These are phyloP conservation scores for Babesia sp. DNA, from an alignment of 169 alveolate species.

Conservation along the genomic window DNA sequence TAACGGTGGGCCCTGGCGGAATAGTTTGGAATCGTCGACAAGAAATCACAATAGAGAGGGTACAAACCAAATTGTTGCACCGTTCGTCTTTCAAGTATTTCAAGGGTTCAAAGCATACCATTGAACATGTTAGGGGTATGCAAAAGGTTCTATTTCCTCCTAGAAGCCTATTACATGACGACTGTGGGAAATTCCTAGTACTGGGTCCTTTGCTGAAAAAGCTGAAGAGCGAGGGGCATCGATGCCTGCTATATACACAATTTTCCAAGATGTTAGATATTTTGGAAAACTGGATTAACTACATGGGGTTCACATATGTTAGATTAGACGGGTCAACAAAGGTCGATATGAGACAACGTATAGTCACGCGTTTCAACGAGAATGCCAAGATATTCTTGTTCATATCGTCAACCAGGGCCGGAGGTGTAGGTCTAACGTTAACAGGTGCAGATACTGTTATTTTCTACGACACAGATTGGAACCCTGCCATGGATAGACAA, in stretches of 20 bases:
- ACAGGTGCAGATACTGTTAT: slow-evolving; percentile 98
- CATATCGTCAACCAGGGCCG: slow-evolving; percentile 97
- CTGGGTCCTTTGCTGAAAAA: slow-evolving; percentile 83
- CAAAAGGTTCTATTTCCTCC: slow-evolving; percentile 79
- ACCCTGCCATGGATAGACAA: slow-evolving; percentile 99
- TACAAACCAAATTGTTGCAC: slow-evolving; percentile 15
- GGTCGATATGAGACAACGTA: slow-evolving; percentile 92
- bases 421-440: slow-evolving; percentile 97
- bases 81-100: slow-evolving; percentile 16
- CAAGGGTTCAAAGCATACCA: slow-evolving; percentile 7
- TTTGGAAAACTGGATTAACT: slow-evolving; percentile 93
- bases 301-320: slow-evolving; percentile 92
- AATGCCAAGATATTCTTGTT: slow-evolving; percentile 92
- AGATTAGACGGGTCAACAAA: slow-evolving; percentile 97
- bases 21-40: slow-evolving; percentile 11
- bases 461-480: slow-evolving; percentile 99
- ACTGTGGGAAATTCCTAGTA: slow-evolving; percentile 93
- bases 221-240: slow-evolving; percentile 89
- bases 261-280: slow-evolving; percentile 96
- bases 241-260: slow-evolving; percentile 94
- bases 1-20: slow-evolving; percentile 40
- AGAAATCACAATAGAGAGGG: slow-evolving; percentile 17
- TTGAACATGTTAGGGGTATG: slow-evolving; percentile 37
- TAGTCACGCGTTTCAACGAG: slow-evolving; percentile 93
- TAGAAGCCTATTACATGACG: slow-evolving; percentile 82